Base-by-base conservation (phyloP, 345 rosid genomes). In the Balakata baccata region DNA sequence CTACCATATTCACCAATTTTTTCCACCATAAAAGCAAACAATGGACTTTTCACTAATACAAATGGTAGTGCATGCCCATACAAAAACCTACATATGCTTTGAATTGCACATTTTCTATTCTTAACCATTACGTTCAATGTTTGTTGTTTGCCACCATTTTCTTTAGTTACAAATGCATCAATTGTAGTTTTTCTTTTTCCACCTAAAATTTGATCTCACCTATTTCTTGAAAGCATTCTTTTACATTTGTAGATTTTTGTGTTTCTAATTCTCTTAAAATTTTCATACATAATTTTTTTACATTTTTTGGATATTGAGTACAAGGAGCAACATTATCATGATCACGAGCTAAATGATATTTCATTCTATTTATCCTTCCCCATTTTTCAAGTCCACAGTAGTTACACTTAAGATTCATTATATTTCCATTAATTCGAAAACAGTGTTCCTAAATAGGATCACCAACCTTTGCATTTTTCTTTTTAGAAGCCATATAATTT, bases 361-460 rank as follows among this genome's bases (percentile, higher is more conserved):
- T 68, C 45, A 68, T 11, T 29, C 59, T 11, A 68, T 25, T 68
- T 22, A 50, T 68, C 13, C 57, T 38, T 68, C 71, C 41, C 59
- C 58, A 49, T 14, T 20, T 49, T 52, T 68, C 20, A 68, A 49
- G 20, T 50, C 59, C 71, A 68, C 14, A 50, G 50, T 68, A 68
- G 9, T 49, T 50, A 11, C 51, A 68, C 20, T 49, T 68, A 1
- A 68, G 10, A 46, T 68, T 10, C 16, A 68, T 25, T 68, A n/a
- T 20, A 16, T 29, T 47, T 4, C 14, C 58, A n/a, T 7, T 5
- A 49, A 20, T 16, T 46, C 59, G 1, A 22, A 22, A n/a, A 16
- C 71, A 68, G 50, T 68, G 71, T 2, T 68, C 59, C 65, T 20
- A 61, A 29, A 45, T 61, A 12, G 65, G 43, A 61, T 61, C 34